Conservation (phyloP, 1,139 yeast genomes). For the Lizanozyma gosingica region DNA sequence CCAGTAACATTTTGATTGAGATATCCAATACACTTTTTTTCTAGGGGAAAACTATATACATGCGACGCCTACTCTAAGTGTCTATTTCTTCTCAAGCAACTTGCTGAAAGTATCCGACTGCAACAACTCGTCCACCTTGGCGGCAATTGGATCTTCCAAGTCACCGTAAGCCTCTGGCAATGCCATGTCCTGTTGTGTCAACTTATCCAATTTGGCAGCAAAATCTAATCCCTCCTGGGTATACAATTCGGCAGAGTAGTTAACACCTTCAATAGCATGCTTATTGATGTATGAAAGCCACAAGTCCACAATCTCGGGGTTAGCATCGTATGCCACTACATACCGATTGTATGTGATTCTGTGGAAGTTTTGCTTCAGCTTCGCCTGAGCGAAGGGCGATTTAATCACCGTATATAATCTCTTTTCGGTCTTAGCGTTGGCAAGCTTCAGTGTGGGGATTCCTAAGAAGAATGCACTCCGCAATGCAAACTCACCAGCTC, state of each 20-base stretch:
- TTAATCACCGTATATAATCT: constrained; percentile 84
- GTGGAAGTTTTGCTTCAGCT: constrained; percentile 89
- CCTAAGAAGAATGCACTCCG: constrained; percentile 88
- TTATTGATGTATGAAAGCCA: constrained; percentile 76
- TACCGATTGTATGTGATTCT: constrained; percentile 74
- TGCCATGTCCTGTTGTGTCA: constrained; percentile 18
- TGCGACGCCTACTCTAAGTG: no score
- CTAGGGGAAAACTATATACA: constrained; percentile 4
- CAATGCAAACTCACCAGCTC: constrained; percentile 77
- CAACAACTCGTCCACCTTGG: constrained; percentile 66
- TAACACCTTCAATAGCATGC: constrained; percentile 74
- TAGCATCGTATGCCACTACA: constrained; percentile 73
- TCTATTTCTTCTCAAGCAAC: constrained; percentile 8
- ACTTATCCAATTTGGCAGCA: constrained; percentile 22
- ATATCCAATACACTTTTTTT: no score
- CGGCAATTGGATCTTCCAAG: constrained; percentile 53
- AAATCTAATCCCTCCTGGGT: constrained; percentile 47
- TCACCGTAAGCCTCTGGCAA: constrained; percentile 30
- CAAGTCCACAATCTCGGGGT: constrained; percentile 75
- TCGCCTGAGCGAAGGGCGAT: constrained; percentile 92
- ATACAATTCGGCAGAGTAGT: constrained; percentile 66
- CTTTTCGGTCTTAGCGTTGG: constrained; percentile 62
- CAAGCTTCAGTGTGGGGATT: constrained; percentile 63
- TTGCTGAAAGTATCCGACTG: constrained; percentile 45
- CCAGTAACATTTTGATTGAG: no score